A percentile compares a stretch with the other conserved stretches of the same genome.
Evolutionary conservation across 2,329 filamentous ascomycete genomes (phyloP).

Genomic region (Exophiala spinifera): DNA sequence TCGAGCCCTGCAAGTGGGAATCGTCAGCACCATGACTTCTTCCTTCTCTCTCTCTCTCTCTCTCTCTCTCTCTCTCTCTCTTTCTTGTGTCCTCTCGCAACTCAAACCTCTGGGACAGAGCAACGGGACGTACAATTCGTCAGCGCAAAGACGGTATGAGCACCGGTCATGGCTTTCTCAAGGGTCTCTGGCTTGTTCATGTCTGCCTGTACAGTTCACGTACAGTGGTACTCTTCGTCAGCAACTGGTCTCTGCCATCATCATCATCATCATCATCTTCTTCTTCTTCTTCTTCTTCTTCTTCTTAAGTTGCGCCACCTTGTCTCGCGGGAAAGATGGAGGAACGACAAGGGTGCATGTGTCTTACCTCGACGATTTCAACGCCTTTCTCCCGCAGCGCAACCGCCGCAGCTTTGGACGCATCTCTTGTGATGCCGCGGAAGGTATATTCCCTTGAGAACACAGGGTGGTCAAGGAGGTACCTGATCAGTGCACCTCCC

Average conservation of each 20-base stretch:
- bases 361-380: slow-evolving; percentile 32
- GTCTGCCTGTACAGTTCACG: slow-evolving; percentile 36
- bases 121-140: slow-evolving; percentile 35
- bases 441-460: slow-evolving; percentile 48
- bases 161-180: slow-evolving; percentile 40
- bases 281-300: no score
- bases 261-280: no score
- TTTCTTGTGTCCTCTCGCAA: no score
- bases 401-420: slow-evolving; percentile 31
- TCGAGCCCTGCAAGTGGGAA: neutral
- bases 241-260: slow-evolving; percentile 25
- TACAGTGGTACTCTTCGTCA: slow-evolving; percentile 29
- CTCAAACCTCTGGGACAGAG: no score
- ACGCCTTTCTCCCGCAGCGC: slow-evolving; percentile 32
- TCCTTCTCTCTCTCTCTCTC: slow-evolving; percentile 41
- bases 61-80: no score
- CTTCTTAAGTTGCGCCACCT: no score
- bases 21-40: slow-evolving; percentile 35
- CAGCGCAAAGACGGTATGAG: slow-evolving; percentile 50
- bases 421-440: slow-evolving; percentile 50
- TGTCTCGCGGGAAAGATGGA: neutral
- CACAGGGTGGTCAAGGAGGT: slow-evolving; percentile 44
- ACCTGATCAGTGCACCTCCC: slow-evolving; percentile 48
- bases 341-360: neutral
- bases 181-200: slow-evolving; percentile 40